Evolutionary conservation across 202 grass and related monocot species (phyloP), one percentile per base, ranked within the genome.

Genomic region (Bolboschoenoplectus hybrid): DNA sequence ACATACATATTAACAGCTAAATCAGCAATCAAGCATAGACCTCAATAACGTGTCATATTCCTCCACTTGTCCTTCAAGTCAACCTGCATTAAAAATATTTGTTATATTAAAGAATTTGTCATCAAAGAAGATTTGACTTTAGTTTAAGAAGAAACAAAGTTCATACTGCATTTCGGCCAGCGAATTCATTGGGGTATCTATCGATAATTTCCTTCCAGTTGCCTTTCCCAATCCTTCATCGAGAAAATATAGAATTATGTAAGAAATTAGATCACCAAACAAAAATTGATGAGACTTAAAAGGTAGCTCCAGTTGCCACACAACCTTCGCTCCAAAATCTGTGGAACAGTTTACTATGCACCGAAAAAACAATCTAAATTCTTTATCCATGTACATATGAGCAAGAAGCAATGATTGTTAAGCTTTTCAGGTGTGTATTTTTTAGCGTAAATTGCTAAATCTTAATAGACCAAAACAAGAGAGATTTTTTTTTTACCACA

Each of bases 41-140:
- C 75, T 79, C 36, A 79, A 58, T 79, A 79, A 17, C 75, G 52
- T 40, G 75, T 79, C 75, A 79, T 79, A 7, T 79, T 79, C 35
- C 75, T 60, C 75, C 75, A 79, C 52, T 79, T 79, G 53, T 79
- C 75, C 75, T 79, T 79, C 75, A 79, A 79, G 36, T 79, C 75
- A 58, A 60, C 52, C 75, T 79, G 52, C 35, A 0, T n/a, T 49
- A 58, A 60, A 26, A 49, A 19, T 41, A 39, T 40, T 57, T 39
- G 13, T 7, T 56, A 39, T 5, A 58, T 58, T 79, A 41, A n/a
- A 79, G 43, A 8, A 0, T n/a, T 39, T 20, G 56, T 78, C 32
- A 39, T 56, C 9, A n/a, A 60, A 79, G 35, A 79, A 58, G 8
- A 79, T 40, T 46, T n/a, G 36, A 40, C 36, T 43, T 58, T 41